A percentile compares a stretch with the other conserved stretches of the same genome.
Evolutionary conservation across 176 grass and related monocot species (phyloP).

Genomic region (Musa beccarii): DNA sequence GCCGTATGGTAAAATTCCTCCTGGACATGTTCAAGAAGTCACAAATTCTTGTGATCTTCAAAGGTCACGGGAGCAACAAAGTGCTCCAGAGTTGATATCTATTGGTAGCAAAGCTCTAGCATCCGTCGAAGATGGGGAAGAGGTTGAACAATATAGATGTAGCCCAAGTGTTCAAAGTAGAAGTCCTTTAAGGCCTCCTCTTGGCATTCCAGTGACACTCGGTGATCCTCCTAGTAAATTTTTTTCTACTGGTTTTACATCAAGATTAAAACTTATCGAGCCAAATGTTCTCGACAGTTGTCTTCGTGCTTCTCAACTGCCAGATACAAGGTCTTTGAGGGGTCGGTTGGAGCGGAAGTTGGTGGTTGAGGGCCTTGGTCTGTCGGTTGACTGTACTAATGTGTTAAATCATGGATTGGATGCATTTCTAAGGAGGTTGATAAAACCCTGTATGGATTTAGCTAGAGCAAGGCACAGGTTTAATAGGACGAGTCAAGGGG

Average conservation of each 20-base stretch:
- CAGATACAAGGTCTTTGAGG: conserved; percentile 32
- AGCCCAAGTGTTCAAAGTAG: conserved; percentile 55
- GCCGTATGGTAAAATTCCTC: conserved; percentile 22
- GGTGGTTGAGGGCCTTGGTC: conserved; percentile 30
- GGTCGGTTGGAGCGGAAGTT: conserved; percentile 32
- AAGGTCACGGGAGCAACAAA: conserved; percentile 26
- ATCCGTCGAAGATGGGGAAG: conserved; percentile 81
- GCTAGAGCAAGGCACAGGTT: conserved; percentile 31
- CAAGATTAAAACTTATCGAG: conserved; percentile 6
- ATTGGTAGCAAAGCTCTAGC: conserved; percentile 30
- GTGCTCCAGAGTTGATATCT: conserved; percentile 24
- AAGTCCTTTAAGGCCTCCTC: conserved; percentile 41
- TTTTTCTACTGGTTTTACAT: neutral
- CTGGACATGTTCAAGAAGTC: conserved; percentile 24
- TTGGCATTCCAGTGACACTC: conserved; percentile 31
- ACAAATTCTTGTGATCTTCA: conserved; percentile 27
- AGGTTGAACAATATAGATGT: conserved; percentile 65
- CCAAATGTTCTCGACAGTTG: conserved; percentile 19
- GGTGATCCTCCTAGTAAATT: conserved; percentile 9
- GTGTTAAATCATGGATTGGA: conserved; percentile 56
- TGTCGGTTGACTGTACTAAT: conserved; percentile 31
- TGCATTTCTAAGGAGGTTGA: conserved; percentile 52
- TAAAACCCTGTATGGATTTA: conserved; percentile 53
- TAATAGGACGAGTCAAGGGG: conserved; percentile 24
- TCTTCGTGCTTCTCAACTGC: conserved; percentile 34